Evolutionary conservation across 2,329 filamentous ascomycete species (phyloP).

Genomic region (Fusarium falciforme): DNA sequence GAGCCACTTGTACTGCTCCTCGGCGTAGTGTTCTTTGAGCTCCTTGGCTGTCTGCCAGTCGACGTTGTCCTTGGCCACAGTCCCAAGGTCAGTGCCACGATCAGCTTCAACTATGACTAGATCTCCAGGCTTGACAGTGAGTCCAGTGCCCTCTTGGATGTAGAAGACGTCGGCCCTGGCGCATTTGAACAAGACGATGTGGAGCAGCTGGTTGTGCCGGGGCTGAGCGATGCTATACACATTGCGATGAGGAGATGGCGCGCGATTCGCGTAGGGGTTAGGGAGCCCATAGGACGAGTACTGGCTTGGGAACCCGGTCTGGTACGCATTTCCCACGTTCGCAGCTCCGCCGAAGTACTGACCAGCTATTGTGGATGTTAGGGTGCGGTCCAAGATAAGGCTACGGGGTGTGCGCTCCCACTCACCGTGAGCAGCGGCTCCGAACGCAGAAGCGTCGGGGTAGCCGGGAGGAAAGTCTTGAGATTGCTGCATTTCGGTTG

Average conservation of each 20-base stretch:
- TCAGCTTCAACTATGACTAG: slow-evolving; percentile 98
- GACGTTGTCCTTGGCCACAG: slow-evolving; percentile 88
- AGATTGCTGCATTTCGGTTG: slow-evolving; percentile 56
- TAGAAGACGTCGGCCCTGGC: slow-evolving; percentile 96
- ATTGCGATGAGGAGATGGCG: slow-evolving; percentile 70
- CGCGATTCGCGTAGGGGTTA: slow-evolving; percentile 59
- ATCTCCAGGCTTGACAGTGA: slow-evolving; percentile 90
- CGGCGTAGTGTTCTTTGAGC: slow-evolving; percentile 88
- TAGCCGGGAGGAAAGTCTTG: slow-evolving; percentile 58
- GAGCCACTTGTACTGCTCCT: slow-evolving; percentile 97
- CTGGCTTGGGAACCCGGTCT: slow-evolving; percentile 49
- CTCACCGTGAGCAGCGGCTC: slow-evolving; percentile 56
- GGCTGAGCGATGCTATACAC: slow-evolving; percentile 71
- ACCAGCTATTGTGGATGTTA: slow-evolving; percentile 25
- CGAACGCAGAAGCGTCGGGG: slow-evolving; percentile 52
- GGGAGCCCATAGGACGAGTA: slow-evolving; percentile 62
- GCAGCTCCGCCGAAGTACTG: slow-evolving; percentile 43
- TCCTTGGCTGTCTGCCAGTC: slow-evolving; percentile 90
- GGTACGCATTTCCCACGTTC: slow-evolving; percentile 42
- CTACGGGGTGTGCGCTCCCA: slow-evolving; percentile 5
- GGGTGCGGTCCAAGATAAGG: neutral
- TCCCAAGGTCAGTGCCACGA: slow-evolving; percentile 93
- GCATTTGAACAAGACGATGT: slow-evolving; percentile 97
- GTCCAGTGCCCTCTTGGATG: slow-evolving; percentile 92
- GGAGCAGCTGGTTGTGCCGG: slow-evolving; percentile 77